These are phyloP conservation scores for Pseudovirgaria hyperparasitica DNA, from an alignment of 2,329 filamentous ascomycete genomes.

Conservation along the genomic window DNA sequence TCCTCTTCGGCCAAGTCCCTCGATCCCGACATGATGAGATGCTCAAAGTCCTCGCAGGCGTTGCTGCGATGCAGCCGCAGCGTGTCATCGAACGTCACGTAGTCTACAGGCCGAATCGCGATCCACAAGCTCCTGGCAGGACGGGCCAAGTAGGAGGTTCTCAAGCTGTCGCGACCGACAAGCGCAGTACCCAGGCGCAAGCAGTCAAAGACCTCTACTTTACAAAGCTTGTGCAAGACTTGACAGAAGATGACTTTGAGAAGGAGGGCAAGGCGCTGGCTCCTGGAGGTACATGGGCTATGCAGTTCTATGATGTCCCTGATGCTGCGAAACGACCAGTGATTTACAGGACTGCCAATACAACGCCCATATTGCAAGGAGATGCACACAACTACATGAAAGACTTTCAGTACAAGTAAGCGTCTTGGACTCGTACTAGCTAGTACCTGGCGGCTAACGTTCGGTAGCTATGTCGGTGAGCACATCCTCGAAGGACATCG, in stretches of 20 bases:
- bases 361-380: slow-evolving; percentile 34
- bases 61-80: slow-evolving; percentile 48
- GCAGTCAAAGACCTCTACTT: slow-evolving; percentile 38
- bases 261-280: slow-evolving; percentile 6
- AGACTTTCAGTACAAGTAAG: slow-evolving; percentile 41
- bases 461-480: slow-evolving; percentile 40
- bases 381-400: slow-evolving; percentile 39
- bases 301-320: slow-evolving; percentile 29
- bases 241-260: slow-evolving; percentile 24
- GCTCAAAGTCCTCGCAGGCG: slow-evolving; percentile 47
- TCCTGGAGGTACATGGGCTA: slow-evolving; percentile 16
- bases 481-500: slow-evolving; percentile 44
- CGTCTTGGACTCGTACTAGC: slow-evolving; percentile 5
- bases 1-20: slow-evolving; percentile 48
- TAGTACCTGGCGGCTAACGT: slow-evolving; percentile 11
- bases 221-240: slow-evolving; percentile 35
- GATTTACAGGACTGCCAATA: slow-evolving; percentile 39
- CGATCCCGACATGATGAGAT: slow-evolving; percentile 45
- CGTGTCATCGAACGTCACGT: slow-evolving; percentile 41
- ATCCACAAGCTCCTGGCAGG: slow-evolving; percentile 27
- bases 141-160: slow-evolving; percentile 23
- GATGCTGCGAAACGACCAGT: slow-evolving; percentile 40
- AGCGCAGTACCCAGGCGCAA: slow-evolving; percentile 13
- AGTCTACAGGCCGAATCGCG: slow-evolving; percentile 43
- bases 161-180: slow-evolving; percentile 19